Conservation (phyloP, 495 filamentous ascomycete species). For the Articulospora tetracladia region DNA sequence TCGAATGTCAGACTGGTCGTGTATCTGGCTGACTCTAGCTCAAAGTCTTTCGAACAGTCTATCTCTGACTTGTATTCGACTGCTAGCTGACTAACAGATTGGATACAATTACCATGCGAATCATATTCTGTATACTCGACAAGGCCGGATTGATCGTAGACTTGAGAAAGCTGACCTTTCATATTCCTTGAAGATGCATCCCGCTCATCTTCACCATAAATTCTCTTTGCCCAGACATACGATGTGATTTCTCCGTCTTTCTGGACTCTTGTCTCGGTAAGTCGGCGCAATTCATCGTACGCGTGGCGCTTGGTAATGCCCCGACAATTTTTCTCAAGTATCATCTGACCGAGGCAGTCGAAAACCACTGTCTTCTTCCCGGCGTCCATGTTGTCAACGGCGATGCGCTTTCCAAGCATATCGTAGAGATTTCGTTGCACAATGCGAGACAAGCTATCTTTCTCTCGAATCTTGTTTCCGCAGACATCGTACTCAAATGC, state of each 20-base stretch:
- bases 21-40: background rate
- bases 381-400: background rate
- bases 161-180: background rate
- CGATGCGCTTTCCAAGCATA: background rate
- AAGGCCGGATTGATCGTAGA: constrained; percentile 27
- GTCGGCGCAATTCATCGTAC: background rate
- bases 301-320: background rate
- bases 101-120: constrained; percentile 25
- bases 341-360: background rate
- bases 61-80: constrained; percentile 22
- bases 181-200: constrained; percentile 3
- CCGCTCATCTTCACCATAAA: constrained; percentile 11
- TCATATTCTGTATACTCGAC: constrained; percentile 15
- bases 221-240: background rate
- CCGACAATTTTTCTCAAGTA: background rate
- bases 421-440: background rate
- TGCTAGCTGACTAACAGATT: background rate
- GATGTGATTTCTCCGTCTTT: background rate
- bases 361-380: background rate
- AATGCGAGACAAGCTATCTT: background rate
- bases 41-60: constrained; percentile 23
- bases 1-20: background rate
- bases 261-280: background rate
- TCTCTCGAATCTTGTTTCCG: background rate
- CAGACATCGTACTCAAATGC: background rate